Conservation (phyloP, 2,329 filamentous ascomycete species). For the Thelonectria discophora region DNA sequence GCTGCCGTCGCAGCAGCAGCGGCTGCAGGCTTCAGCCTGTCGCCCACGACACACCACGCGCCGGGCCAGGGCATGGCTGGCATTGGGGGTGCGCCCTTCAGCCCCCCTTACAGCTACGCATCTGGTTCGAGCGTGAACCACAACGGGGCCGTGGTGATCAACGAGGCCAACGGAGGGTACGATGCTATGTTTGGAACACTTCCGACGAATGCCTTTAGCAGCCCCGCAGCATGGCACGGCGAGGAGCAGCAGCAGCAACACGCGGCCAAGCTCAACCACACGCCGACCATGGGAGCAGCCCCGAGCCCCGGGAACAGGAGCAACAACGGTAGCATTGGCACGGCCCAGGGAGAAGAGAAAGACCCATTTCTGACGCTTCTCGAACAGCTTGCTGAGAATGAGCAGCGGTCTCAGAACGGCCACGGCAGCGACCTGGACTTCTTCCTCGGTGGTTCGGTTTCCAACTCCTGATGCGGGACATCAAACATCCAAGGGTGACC, state of each 20-base stretch:
- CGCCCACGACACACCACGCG: constrained; percentile 33
- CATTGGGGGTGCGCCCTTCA: constrained; percentile 49
- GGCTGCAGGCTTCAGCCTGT: constrained; percentile 49
- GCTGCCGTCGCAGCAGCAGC: constrained; percentile 48
- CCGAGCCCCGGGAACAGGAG: constrained; percentile 59
- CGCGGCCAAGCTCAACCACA: constrained; percentile 33
- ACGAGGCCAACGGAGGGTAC: constrained; percentile 52
- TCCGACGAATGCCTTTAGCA: constrained; percentile 62
- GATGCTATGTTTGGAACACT: constrained; percentile 69
- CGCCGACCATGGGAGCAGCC: constrained; percentile 34
- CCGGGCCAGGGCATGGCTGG: constrained; percentile 43
- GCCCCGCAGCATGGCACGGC: constrained; percentile 60
- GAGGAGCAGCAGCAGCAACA: constrained; percentile 46
- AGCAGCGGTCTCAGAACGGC: constrained; percentile 67
- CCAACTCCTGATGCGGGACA: constrained; percentile 10
- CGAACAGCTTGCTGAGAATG: constrained; percentile 85
- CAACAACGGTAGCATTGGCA: constrained; percentile 59
- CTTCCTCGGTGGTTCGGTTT: constrained; percentile 61
- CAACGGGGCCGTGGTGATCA: constrained; percentile 40
- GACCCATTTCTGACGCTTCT: constrained; percentile 83
- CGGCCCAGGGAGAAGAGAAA: constrained; percentile 69
- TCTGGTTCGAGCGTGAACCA: constrained; percentile 44
- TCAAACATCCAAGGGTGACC: neutral
- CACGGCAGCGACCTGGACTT: constrained; percentile 81
- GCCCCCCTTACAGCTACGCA: constrained; percentile 54